Evolutionary conservation across 225 moss, liverwort and hornwort genomes (phyloP).

Genomic region (Bryoerythrophyllum caledonicum): DNA sequence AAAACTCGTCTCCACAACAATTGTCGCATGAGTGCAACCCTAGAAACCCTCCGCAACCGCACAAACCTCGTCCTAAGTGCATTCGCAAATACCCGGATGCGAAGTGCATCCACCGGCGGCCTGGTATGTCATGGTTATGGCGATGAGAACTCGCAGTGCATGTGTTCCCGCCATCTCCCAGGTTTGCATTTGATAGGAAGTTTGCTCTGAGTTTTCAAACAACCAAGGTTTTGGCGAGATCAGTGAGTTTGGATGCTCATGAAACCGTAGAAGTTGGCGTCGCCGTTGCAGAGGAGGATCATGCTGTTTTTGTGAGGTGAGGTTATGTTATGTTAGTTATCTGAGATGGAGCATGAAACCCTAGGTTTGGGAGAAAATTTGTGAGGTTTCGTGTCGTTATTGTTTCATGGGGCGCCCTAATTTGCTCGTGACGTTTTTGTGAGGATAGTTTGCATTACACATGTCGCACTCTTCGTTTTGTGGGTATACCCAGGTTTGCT

Average conservation of each 20-base stretch:
- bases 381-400: background rate
- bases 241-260: background rate
- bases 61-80: background rate
- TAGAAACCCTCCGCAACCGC: background rate
- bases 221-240: background rate
- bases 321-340: too few relatives aligned
- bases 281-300: background rate
- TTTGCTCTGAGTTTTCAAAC: background rate
- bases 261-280: background rate
- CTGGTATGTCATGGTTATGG: constrained; percentile 8
- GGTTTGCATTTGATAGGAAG: background rate
- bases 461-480: background rate
- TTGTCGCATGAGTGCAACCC: background rate
- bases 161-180: constrained; percentile 35
- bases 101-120: background rate
- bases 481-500: too few relatives aligned
- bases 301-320: background rate
- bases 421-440: background rate
- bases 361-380: constrained; percentile 16
- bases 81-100: constrained; percentile 6
- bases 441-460: background rate
- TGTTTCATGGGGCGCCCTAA: background rate
- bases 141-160: background rate
- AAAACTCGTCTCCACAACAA: background rate
- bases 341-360: constrained; percentile 26